Evolutionary conservation across 2,329 filamentous ascomycete species (phyloP), one percentile per base, ranked within the genome.

Genomic region (Diaporthe citri): DNA sequence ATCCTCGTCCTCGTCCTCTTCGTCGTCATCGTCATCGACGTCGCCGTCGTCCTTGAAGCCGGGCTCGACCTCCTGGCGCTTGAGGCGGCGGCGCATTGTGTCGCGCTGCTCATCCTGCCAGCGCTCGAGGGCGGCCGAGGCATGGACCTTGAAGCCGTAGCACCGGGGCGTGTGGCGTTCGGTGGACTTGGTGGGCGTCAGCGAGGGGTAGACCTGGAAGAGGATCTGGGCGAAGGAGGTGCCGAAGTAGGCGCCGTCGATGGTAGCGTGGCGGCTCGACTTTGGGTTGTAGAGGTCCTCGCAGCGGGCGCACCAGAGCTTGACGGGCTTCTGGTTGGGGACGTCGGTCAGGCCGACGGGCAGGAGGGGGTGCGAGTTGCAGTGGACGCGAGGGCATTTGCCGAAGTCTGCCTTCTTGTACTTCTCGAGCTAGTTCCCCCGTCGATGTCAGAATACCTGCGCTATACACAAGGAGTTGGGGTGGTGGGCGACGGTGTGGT

Each of bases 231-330:
- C 96, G 88, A 99, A 99, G 3, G 95, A 97, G 64, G 96, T 96
- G 79, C 97, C 97, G 80, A 99, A 99, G 89, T 98, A 99, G 78
- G 97, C 97, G 77, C 97, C 97, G 83, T 99, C 97, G 81, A 99
- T 98, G 75, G 94, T 91, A 69, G 96, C 95, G 85, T 99, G 97
- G 39, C 97, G 95, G 28, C 95, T 96, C 4, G 97, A 98, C 85
- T 99, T 99, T 59, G 97, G 97, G 86, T 98, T 98, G 89, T 99
- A 99, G 75, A 97, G 93, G 84, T 99, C 97, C 88, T 99, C 97
- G 88, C 97, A 99, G 80, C 95, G 95, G 64, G 94, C 93, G 85
- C 97, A 99, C 90, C 98, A 99, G 71, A 99, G 94, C 85, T 98
- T 98, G 78, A 98, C 97, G 62, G 96, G 93, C 81, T 96, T 97